phyloP scores from a whole-genome alignment of 129 eudicot genomes.

The Helianthus tuberosus region DNA sequence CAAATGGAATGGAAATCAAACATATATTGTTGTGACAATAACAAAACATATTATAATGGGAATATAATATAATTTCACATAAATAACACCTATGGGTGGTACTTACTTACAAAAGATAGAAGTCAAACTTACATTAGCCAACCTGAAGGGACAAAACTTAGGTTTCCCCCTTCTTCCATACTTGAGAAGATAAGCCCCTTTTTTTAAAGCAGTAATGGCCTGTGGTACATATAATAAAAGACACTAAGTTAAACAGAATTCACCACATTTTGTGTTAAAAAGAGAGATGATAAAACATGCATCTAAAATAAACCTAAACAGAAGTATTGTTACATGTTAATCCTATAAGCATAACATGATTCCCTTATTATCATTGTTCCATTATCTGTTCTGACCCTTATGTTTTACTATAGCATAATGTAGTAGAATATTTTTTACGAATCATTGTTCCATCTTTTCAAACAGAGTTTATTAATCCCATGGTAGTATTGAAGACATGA shows the following conservation, averaged over 20 bases:
- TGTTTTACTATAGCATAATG: background rate
- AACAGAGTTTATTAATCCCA: background rate
- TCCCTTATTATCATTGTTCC: background rate
- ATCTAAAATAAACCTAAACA: constrained; percentile 4
- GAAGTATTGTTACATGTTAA: background rate
- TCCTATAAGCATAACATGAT: background rate
- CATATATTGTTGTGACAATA: background rate
- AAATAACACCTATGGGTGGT: background rate
- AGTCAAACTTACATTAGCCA: constrained; percentile 74
- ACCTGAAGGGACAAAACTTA: constrained; percentile 93
- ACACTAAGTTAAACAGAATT: constrained; percentile 12
- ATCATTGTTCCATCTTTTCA: background rate
- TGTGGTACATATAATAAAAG: constrained; percentile 31
- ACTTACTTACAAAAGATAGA: constrained; percentile 12
- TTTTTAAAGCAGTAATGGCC: constrained; percentile 93
- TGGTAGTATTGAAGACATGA: background rate
- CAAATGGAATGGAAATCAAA: background rate
- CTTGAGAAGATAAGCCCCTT: constrained; percentile 91
- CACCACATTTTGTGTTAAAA: constrained; percentile 5
- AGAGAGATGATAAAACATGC: constrained; percentile 16
- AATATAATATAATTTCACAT: background rate
- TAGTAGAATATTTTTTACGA: background rate
- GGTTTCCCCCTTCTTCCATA: constrained; percentile 99
- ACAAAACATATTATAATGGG: background rate
- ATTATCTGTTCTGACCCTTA: background rate